A percentile compares a stretch with the other conserved stretches of the same genome.
phyloP scores from a whole-genome alignment of 129 eudicot genomes.

The Solidago caesia region DNA sequence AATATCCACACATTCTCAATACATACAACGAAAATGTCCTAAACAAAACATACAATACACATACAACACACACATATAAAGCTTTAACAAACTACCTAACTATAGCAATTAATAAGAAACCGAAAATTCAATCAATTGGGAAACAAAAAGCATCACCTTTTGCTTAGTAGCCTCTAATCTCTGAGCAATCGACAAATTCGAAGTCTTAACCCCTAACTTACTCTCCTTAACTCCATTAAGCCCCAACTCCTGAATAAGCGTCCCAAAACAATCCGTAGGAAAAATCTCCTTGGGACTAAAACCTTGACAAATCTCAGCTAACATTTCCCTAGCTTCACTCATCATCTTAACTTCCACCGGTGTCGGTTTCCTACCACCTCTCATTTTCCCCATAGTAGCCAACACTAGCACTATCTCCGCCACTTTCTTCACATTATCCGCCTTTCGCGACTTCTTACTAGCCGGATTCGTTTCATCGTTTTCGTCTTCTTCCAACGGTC shows the following conservation, averaged over 20 bases:
- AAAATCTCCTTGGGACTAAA: slow-evolving; percentile 70
- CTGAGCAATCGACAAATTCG: slow-evolving; percentile 57
- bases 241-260: slow-evolving; percentile 67
- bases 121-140: not conserved
- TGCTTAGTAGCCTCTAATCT: slow-evolving; percentile 41
- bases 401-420: slow-evolving; percentile 72
- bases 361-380: slow-evolving; percentile 57
- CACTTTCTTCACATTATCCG: slow-evolving; percentile 38
- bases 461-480: not conserved
- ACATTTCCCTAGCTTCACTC: slow-evolving; percentile 52
- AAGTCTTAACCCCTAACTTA: slow-evolving; percentile 52
- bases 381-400: slow-evolving; percentile 68
- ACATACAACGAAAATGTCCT: not conserved
- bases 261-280: slow-evolving; percentile 53
- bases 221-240: slow-evolving; percentile 43
- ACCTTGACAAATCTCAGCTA: slow-evolving; percentile 46
- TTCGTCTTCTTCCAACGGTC: not conserved
- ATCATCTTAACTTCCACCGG: slow-evolving; percentile 50
- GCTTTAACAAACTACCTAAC: not conserved
- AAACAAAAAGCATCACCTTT: slow-evolving; percentile 40
- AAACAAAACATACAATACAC: not conserved
- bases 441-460: not conserved
- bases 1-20: not conserved
- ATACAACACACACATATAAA: not conserved
- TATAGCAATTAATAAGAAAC: not conserved